Conservation (phyloP, 768 basidiomycete genomes). For the Tylopilus intermedius region DNA sequence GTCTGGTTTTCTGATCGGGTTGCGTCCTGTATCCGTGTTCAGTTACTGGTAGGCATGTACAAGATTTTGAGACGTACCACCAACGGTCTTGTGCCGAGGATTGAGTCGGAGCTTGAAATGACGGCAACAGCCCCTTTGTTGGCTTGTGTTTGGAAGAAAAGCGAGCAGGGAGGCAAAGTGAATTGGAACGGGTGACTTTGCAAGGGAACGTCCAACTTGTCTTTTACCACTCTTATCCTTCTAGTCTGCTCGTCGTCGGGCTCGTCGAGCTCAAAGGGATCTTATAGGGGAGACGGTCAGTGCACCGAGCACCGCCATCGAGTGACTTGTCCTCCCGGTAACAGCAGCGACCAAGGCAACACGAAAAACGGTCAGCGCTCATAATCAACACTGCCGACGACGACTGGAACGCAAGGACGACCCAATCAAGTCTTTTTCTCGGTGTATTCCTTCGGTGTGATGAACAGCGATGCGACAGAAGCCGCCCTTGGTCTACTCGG, state of each 20-base stretch:
- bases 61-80: no score
- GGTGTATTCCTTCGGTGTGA: constrained; percentile 23
- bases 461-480: constrained; percentile 55
- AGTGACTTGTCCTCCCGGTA: constrained; percentile 1
- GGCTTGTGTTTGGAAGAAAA: constrained; percentile 23
- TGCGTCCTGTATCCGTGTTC: background rate
- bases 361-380: constrained; percentile 15
- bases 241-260: constrained; percentile 15
- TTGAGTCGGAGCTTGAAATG: constrained; percentile 20
- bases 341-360: constrained; percentile 11
- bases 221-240: constrained; percentile 4
- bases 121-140: constrained; percentile 25
- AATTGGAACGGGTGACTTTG: constrained; percentile 14
- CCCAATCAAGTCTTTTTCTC: constrained; percentile 3
- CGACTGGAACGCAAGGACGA: constrained; percentile 8
- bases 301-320: constrained; percentile 4
- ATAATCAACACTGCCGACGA: constrained; percentile 12
- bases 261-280: constrained; percentile 13
- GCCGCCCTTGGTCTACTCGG: constrained; percentile 55
- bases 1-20: background rate
- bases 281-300: background rate
- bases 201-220: constrained; percentile 20
- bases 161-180: constrained; percentile 12
- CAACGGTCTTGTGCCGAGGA: background rate
- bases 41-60: no score